phyloP scores from a whole-genome alignment of 495 filamentous ascomycete species.

The Talaromyces liani region DNA sequence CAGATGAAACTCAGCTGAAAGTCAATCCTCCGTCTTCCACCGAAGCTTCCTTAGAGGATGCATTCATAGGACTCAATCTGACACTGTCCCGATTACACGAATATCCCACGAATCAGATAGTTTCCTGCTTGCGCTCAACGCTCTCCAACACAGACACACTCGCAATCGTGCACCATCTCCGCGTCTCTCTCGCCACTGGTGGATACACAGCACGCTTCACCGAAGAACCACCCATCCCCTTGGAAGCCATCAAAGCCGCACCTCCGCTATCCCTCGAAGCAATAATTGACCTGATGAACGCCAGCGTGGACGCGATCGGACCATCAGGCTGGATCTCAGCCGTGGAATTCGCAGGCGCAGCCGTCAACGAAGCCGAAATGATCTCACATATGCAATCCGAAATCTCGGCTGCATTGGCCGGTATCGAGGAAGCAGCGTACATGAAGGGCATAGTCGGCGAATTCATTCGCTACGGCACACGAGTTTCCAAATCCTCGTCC shows the following conservation, averaged over 20 bases:
- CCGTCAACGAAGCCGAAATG: slow-evolving; percentile 51
- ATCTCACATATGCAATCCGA: slow-evolving; percentile 64
- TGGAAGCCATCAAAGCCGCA: slow-evolving; percentile 44
- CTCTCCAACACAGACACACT: slow-evolving; percentile 62
- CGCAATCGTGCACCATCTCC: slow-evolving; percentile 66
- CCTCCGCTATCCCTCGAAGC: slow-evolving; percentile 42
- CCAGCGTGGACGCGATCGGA: slow-evolving; percentile 78
- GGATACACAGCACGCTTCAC: slow-evolving; percentile 37
- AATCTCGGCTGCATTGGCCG: slow-evolving; percentile 67
- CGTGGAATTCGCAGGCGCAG: slow-evolving; percentile 38
- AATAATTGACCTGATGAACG: slow-evolving; percentile 60
- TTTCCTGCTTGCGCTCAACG: slow-evolving; percentile 54
- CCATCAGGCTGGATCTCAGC: slow-evolving; percentile 70
- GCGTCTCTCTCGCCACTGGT: slow-evolving; percentile 50
- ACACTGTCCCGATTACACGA: slow-evolving; percentile 57
- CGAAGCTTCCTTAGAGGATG: slow-evolving; percentile 23
- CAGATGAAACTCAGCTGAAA: slow-evolving; percentile 1
- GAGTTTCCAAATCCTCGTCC: slow-evolving; percentile 11
- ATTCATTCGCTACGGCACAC: slow-evolving; percentile 57
- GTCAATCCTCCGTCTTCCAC: slow-evolving; percentile 20
- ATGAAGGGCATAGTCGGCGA: slow-evolving; percentile 62
- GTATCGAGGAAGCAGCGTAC: slow-evolving; percentile 64
- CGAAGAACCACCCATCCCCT: slow-evolving; percentile 35
- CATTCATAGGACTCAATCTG: slow-evolving; percentile 33
- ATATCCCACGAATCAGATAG: slow-evolving; percentile 49